These are phyloP conservation scores for Phytophthora megakarya DNA, from an alignment of 352 stramenopile species.

Conservation along the genomic window DNA sequence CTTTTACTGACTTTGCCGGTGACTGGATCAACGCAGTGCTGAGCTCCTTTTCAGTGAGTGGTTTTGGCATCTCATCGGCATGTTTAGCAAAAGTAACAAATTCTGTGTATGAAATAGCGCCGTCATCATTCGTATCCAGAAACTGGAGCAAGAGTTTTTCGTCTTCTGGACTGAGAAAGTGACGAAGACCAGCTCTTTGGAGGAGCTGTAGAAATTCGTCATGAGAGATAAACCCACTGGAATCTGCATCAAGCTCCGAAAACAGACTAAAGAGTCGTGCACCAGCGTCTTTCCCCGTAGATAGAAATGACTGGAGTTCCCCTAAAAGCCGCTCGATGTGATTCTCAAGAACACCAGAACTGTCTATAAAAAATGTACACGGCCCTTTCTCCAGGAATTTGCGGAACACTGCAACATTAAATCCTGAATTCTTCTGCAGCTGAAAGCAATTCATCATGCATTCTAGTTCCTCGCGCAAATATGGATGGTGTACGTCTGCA, in stretches of 20 bases:
- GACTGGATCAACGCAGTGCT: slow-evolving; percentile 17
- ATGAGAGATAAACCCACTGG: slow-evolving; percentile 58
- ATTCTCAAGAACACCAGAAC: slow-evolving; percentile 48
- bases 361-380: slow-evolving; percentile 49
- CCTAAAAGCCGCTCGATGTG: slow-evolving; percentile 65
- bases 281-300: slow-evolving; percentile 59
- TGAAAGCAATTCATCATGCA: slow-evolving; percentile 63
- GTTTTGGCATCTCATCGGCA: slow-evolving; percentile 46
- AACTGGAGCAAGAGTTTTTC: slow-evolving; percentile 71
- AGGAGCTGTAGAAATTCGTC: slow-evolving; percentile 74
- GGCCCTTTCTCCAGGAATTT: slow-evolving; percentile 60
- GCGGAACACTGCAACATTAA: slow-evolving; percentile 60
- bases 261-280: slow-evolving; percentile 53
- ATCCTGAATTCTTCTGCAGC: slow-evolving; percentile 39
- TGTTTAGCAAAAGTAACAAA: slow-evolving; percentile 70
- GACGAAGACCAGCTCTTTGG: slow-evolving; percentile 58
- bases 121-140: slow-evolving; percentile 68
- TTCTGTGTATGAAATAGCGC: slow-evolving; percentile 62
- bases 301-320: slow-evolving; percentile 60
- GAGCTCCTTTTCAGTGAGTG: slow-evolving; percentile 23
- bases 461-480: slow-evolving; percentile 71
- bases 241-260: slow-evolving; percentile 57
- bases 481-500: slow-evolving; percentile 63
- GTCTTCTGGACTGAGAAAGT: slow-evolving; percentile 69
- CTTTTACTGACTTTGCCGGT: slow-evolving; percentile 25